Evolutionary conservation across 73 alveolate genomes (phyloP).

Genomic region (Stentor coeruleus): DNA sequence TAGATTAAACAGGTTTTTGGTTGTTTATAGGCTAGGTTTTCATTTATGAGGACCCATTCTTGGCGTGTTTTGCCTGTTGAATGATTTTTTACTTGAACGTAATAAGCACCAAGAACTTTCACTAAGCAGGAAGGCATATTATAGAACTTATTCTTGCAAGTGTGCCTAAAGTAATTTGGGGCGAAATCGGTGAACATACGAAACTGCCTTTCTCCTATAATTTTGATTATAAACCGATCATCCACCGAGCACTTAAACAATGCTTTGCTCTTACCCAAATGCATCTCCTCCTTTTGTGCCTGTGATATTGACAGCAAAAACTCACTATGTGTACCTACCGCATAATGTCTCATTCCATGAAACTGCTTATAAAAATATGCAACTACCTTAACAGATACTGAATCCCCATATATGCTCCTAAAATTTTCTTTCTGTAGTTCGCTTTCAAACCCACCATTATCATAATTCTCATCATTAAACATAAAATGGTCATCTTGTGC

Average conservation of each 20-base stretch:
- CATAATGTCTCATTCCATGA: not conserved
- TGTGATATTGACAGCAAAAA: not conserved
- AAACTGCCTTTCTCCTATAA: conserved; percentile 41
- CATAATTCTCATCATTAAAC: not conserved
- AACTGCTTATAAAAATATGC: conserved; percentile 14
- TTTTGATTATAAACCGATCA: conserved; percentile 37
- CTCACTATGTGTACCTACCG: not conserved
- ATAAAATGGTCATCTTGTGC: conserved; percentile 2
- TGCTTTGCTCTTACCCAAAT: conserved; percentile 42
- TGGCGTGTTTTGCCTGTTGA: not conserved
- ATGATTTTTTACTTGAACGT: conserved; percentile 25
- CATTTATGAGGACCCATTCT: conserved; percentile 4
- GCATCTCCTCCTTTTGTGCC: conserved; percentile 1
- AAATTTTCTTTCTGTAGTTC: not conserved
- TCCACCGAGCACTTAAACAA: conserved; percentile 27
- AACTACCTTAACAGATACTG: not conserved
- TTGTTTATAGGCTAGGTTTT: conserved; percentile 4
- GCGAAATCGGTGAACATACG: conserved; percentile 52
- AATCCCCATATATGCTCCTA: not conserved
- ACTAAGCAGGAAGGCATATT: conserved; percentile 32
- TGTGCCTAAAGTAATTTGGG: conserved; percentile 45
- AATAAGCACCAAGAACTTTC: conserved; percentile 45
- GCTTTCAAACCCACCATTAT: not conserved
- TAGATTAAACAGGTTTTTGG: conserved; percentile 10
- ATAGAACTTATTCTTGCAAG: conserved; percentile 45